phyloP scores from a whole-genome alignment of 495 filamentous ascomycete genomes.

The Astrothelium subdiscretum region DNA sequence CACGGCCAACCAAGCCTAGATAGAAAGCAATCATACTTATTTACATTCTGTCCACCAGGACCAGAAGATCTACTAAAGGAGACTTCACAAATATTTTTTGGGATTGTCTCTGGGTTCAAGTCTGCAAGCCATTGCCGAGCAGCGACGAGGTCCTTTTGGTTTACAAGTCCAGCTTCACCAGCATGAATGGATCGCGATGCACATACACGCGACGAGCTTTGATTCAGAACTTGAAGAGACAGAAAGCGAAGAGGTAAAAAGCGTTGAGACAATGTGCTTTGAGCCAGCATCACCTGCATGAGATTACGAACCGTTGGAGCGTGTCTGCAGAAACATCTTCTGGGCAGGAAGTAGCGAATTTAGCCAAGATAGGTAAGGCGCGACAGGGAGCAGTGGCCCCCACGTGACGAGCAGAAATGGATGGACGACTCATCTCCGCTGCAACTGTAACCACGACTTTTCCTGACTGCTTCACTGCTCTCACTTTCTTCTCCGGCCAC shows the following conservation, averaged over 20 bases:
- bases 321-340: not conserved
- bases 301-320: no score
- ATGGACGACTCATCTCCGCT: not conserved
- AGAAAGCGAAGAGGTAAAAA: not conserved
- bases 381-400: no score
- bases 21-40: slow-evolving; percentile 56
- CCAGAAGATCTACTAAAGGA: slow-evolving; percentile 80
- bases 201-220: not conserved
- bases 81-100: slow-evolving; percentile 50
- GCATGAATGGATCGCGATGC: not conserved
- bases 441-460: not conserved
- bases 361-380: no score
- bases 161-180: slow-evolving; percentile 2
- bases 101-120: slow-evolving; percentile 52
- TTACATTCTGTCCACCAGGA: slow-evolving; percentile 90
- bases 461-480: not conserved
- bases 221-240: not conserved
- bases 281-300: no score
- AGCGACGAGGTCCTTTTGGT: slow-evolving; percentile 49
- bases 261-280: not conserved
- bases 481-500: not conserved
- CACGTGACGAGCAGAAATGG: not conserved
- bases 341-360: no score
- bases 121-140: slow-evolving; percentile 65
- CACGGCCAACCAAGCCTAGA: not conserved